phyloP scores from a whole-genome alignment of 306 rosid species.

The Vigna nakashimae region DNA sequence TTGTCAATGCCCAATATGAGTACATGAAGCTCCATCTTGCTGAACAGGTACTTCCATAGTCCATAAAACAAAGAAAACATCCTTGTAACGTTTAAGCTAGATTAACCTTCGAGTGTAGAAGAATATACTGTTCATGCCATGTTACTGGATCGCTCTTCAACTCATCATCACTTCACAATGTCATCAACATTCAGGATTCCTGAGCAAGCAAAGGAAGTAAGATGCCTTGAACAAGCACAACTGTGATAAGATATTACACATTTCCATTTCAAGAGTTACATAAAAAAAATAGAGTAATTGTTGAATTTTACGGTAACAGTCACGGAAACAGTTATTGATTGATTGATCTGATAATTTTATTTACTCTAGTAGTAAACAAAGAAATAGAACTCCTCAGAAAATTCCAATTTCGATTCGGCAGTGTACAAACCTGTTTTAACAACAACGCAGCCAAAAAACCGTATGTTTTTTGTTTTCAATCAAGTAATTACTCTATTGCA shows the following conservation, averaged over 20 bases:
- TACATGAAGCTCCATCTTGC: conserved; percentile 94
- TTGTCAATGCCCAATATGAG: conserved; percentile 98
- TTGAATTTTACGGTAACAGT: neutral
- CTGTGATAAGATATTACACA: neutral
- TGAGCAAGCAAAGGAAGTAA: conserved; percentile 36
- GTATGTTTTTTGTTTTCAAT: neutral
- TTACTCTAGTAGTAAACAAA: neutral
- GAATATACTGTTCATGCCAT: conserved; percentile 49
- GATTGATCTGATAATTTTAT: no score
- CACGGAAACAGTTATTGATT: neutral
- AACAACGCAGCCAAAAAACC: conserved; percentile 15
- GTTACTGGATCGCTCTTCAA: conserved; percentile 40
- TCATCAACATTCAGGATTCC: conserved; percentile 44
- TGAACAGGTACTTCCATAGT: conserved; percentile 88
- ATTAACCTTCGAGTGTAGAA: conserved; percentile 55
- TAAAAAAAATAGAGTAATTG: neutral
- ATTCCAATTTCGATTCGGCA: conserved; percentile 14
- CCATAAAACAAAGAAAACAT: conserved; percentile 98
- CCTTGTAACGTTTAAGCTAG: conserved; percentile 45
- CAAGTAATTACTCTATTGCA: conserved; percentile 4
- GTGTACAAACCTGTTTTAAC: conserved; percentile 30
- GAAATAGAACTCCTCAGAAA: neutral
- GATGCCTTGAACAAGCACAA: conserved; percentile 16
- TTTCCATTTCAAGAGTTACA: conserved; percentile 22
- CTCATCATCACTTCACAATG: conserved; percentile 37